Conservation (phyloP, 345 rosid species). For the Alliaria petiolata region DNA sequence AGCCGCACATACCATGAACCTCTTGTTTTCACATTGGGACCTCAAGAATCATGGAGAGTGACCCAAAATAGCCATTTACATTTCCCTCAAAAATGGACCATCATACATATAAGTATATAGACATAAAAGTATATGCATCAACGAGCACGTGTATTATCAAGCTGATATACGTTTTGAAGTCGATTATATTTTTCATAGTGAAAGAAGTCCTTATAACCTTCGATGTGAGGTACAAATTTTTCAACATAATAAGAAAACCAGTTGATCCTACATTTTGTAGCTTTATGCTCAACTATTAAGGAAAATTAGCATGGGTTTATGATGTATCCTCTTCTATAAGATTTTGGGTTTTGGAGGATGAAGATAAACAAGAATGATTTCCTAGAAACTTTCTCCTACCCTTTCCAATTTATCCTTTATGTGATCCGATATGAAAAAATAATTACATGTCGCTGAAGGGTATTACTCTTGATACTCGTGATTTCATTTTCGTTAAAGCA, state of each 20-base stretch:
- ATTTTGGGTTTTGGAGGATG: slow-evolving; percentile 18
- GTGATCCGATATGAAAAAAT: too few species aligned
- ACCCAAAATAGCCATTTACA: background rate
- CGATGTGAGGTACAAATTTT: slow-evolving; percentile 9
- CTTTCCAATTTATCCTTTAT: background rate
- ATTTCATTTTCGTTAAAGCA: background rate
- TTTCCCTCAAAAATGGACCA: too few species aligned
- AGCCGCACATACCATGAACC: too few species aligned
- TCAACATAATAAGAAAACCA: background rate
- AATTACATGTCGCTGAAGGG: background rate
- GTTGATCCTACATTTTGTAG: background rate
- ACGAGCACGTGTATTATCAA: background rate
- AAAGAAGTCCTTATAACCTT: background rate
- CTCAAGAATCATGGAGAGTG: slow-evolving; percentile 15
- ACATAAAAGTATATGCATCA: slow-evolving; percentile 6
- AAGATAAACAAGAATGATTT: slow-evolving; percentile 17
- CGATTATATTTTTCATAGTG: too few species aligned
- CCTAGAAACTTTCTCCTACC: background rate
- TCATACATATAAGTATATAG: too few species aligned
- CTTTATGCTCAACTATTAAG: background rate
- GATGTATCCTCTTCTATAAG: background rate
- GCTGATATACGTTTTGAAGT: background rate
- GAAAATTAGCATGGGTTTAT: slow-evolving; percentile 13
- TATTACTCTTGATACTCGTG: background rate
- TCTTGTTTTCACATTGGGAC: slow-evolving; percentile 14